Evolutionary conservation across 139 green algal species (phyloP), one percentile per base, ranked within the genome.

Genomic region (Coelastrella sp.): DNA sequence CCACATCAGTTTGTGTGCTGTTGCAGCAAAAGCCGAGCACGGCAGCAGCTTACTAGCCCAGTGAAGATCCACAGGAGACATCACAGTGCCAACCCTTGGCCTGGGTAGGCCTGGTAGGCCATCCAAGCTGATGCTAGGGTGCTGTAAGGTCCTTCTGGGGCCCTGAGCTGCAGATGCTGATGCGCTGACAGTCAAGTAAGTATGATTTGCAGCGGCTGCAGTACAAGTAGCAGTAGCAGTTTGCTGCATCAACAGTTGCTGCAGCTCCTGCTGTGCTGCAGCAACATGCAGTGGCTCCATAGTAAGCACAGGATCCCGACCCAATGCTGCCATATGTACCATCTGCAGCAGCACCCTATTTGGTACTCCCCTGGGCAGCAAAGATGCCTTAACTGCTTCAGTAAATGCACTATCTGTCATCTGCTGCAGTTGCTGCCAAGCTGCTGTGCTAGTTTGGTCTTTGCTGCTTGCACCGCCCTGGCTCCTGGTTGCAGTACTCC

Each of bases 1-100:
- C 80, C 80, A 86, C 80, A 86, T 86, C 6, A 86, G 59, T 47
- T 86, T 86, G 80, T 86, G 80, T 75, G n/a, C 59, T 32, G 4
- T 13, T 2, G 23, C 74, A 16, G 16, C 8, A 17, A 23, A 80
- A 22, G 23, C 32, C 32, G 32, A 47, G 32, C 32, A 47, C 80
- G 17, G 4, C 22, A 13, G 22, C 32, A 58, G 0, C 23, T 57
- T 3, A 17, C 32, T 23, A 7, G 57, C 32, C n/a, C 19, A 47
- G 32, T 47, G 32, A 47, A 47, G 0, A 47, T 47, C 32, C 32
- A 47, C 32, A 47, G 32, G 32, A 47, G 32, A 47, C 32, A 47
- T 47, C 1, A 47, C 32, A 47, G 32, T 47, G 32, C 32, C 1
- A 47, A 47, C 32, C 32, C 32, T 47, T 47, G 32, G 32, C 32